Conservation (phyloP, 2,329 filamentous ascomycete species). For the Fusarium sp. region DNA sequence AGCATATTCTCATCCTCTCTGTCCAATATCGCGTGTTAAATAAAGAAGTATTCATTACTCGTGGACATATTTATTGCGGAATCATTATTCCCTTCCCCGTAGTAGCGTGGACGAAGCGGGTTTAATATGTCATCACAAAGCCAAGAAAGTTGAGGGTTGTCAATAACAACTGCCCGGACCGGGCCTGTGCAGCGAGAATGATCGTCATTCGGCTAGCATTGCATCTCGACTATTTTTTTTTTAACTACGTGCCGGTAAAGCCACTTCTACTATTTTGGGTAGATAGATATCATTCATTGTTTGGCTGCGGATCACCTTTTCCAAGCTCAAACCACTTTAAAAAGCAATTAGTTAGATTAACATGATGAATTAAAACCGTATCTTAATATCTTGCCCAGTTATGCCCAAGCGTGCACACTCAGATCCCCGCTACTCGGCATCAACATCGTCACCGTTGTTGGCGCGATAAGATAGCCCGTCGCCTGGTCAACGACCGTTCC, state of each 20-base stretch:
- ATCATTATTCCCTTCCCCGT: neutral
- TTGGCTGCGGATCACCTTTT: conserved; percentile 1
- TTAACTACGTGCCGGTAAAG: neutral
- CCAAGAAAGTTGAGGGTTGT: neutral
- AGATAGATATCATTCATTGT: neutral
- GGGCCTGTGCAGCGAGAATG: neutral
- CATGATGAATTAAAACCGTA: neutral
- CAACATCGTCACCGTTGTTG: conserved; percentile 26
- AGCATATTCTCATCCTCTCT: neutral
- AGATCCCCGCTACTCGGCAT: conserved; percentile 21
- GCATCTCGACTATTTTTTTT: conserved; percentile 1
- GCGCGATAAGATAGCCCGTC: conserved; percentile 44
- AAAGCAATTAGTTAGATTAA: neutral
- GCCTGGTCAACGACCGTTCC: conserved; percentile 45
- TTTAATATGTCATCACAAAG: neutral
- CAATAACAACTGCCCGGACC: neutral
- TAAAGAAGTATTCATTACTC: neutral
- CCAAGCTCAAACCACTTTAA: neutral
- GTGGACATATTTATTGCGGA: neutral
- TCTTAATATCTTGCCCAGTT: neutral
- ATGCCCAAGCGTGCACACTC: conserved; percentile 14
- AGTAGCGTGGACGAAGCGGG: conserved; percentile 20
- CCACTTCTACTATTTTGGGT: conserved; percentile 13
- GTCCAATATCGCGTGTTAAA: neutral
- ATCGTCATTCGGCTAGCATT: conserved; percentile 1